Evolutionary conservation across 768 basidiomycete genomes (phyloP).

Genomic region (Boletus subparvulus): DNA sequence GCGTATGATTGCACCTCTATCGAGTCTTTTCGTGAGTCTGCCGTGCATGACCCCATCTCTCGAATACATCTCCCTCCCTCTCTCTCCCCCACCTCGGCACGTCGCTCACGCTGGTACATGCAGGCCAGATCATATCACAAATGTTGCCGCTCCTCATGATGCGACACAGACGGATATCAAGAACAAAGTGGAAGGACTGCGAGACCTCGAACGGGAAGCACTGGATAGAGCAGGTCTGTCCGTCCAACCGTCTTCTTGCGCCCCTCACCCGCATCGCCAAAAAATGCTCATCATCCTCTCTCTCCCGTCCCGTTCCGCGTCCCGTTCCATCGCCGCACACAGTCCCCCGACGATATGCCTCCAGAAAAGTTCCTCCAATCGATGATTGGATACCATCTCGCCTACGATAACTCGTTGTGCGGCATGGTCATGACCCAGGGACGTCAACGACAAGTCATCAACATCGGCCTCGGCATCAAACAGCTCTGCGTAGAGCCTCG

Average conservation of each 20-base stretch:
- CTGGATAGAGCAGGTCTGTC: conserved; percentile 75
- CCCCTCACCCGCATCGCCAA: background rate
- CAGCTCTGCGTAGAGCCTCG: conserved; percentile 62
- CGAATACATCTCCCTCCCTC: too few species aligned
- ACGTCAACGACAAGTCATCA: conserved; percentile 67
- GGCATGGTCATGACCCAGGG: conserved; percentile 90
- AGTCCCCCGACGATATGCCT: conserved; percentile 60
- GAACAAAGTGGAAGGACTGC: conserved; percentile 70
- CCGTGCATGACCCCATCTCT: background rate
- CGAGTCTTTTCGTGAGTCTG: conserved; percentile 64
- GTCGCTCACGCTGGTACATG: background rate
- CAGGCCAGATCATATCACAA: conserved; percentile 70
- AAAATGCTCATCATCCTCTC: conserved; percentile 4
- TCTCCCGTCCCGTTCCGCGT: background rate
- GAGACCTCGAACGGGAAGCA: conserved; percentile 64
- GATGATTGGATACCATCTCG: conserved; percentile 78
- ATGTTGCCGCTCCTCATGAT: conserved; percentile 84
- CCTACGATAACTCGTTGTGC: conserved; percentile 64
- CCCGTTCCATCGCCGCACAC: background rate
- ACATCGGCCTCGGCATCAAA: conserved; percentile 80
- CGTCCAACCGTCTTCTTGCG: background rate
- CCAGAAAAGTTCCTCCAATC: conserved; percentile 66
- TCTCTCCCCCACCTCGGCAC: background rate
- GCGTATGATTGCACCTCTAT: conserved; percentile 54
- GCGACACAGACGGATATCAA: conserved; percentile 77